Conservation (phyloP, 2,329 filamentous ascomycete species). For the Sporothrix pallida region DNA sequence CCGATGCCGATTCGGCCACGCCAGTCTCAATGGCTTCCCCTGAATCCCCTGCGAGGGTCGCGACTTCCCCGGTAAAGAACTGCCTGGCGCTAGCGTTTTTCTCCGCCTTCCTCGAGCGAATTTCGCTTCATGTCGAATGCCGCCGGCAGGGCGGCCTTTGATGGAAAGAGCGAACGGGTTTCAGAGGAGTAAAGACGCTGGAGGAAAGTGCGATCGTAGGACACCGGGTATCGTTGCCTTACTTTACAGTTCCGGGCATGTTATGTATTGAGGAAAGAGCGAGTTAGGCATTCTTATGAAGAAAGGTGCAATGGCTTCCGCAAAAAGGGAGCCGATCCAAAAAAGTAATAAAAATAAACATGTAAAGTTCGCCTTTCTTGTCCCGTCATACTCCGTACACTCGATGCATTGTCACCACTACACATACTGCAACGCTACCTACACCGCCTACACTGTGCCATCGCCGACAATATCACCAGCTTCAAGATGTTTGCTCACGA, state of each 20-base stretch:
- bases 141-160: not conserved
- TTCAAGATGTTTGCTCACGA: no score
- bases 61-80: not conserved
- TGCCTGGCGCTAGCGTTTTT: not conserved
- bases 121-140: not conserved
- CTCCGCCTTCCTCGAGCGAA: not conserved
- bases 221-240: not conserved
- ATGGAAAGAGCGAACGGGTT: not conserved
- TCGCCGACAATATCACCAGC: no score
- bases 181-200: not conserved
- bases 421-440: no score
- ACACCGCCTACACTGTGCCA: no score
- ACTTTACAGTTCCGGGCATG: not conserved
- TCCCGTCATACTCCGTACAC: no score
- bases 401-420: no score
- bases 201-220: not conserved
- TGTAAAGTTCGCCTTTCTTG: no score
- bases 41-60: not conserved
- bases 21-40: constrained; percentile 20
- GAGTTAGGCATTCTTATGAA: no score
- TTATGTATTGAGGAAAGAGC: no score
- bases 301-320: no score
- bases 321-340: no score
- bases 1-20: constrained; percentile 17
- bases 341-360: no score